Evolutionary conservation across 176 grass and related monocot species (phyloP).

Genomic region (Eleusine indica): DNA sequence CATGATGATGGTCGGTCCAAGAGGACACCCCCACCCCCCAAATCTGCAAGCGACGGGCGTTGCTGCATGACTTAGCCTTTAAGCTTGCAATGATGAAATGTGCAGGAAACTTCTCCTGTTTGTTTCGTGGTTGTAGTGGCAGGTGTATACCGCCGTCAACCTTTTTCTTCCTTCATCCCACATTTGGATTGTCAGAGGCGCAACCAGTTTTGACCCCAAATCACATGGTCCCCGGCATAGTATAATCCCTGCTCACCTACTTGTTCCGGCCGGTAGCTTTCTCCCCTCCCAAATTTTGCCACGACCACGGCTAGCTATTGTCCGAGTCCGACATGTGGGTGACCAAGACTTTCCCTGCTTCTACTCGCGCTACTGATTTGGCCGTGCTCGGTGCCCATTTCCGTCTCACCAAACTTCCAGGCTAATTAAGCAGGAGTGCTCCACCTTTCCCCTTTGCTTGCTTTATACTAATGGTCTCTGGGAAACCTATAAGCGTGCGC

Average conservation of each 20-base stretch:
- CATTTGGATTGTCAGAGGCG: slow-evolving; percentile 30
- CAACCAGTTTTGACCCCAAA: slow-evolving; percentile 34
- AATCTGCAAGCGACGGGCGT: slow-evolving; percentile 33
- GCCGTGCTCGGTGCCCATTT: background rate
- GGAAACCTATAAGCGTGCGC: background rate
- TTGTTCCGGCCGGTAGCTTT: background rate
- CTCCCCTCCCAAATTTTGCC: slow-evolving; percentile 31
- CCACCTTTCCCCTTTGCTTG: background rate
- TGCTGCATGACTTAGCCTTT: slow-evolving; percentile 48
- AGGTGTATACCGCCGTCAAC: background rate
- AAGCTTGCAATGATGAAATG: slow-evolving; percentile 34
- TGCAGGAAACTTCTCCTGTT: slow-evolving; percentile 15
- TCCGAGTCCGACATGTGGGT: slow-evolving; percentile 19
- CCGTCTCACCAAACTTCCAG: slow-evolving; percentile 38
- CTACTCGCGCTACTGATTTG: background rate
- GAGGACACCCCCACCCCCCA: slow-evolving; percentile 33
- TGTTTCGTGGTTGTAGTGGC: background rate
- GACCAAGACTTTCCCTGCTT: background rate
- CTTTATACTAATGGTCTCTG: slow-evolving; percentile 8
- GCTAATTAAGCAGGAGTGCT: background rate
- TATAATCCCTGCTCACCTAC: slow-evolving; percentile 44
- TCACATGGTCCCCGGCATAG: slow-evolving; percentile 26
- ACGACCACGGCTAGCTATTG: slow-evolving; percentile 7
- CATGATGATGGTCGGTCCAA: slow-evolving; percentile 5
- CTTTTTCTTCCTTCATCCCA: background rate